A percentile compares a stretch with the other conserved stretches of the same genome.
Conservation (phyloP, 129 eudicot genomes). For the Deinandra increscens region DNA sequence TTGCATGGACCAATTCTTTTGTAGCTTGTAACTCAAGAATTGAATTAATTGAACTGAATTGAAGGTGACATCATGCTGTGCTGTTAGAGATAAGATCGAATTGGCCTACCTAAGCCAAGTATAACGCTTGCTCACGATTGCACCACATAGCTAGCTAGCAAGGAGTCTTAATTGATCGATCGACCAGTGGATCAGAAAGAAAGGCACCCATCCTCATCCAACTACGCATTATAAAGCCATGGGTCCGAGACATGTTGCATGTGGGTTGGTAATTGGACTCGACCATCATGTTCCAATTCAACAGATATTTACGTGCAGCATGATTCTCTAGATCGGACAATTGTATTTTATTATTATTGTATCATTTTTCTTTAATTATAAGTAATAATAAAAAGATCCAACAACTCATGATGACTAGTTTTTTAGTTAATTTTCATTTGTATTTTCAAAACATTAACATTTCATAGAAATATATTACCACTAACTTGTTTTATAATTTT, state of each 20-base stretch:
- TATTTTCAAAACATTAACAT: no score
- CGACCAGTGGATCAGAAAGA: conserved; percentile 21
- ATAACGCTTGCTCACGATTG: conserved; percentile 41
- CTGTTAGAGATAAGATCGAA: conserved; percentile 41
- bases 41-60: no score
- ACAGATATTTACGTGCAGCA: conserved; percentile 18
- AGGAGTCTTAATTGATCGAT: no score
- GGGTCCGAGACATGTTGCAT: conserved; percentile 34
- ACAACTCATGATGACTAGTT: no score
- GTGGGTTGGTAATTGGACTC: conserved; percentile 18
- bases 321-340: neutral
- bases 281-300: conserved; percentile 17
- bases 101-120: conserved; percentile 37
- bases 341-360: no score
- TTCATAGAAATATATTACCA: neutral
- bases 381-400: no score
- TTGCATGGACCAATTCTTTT: conserved; percentile 47
- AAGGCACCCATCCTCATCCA: no score
- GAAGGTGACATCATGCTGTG: conserved; percentile 35
- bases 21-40: conserved; percentile 35
- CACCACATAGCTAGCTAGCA: conserved; percentile 40
- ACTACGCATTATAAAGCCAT: conserved; percentile 26
- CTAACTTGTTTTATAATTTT: neutral
- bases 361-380: neutral
- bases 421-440: no score